A percentile compares a stretch with the other conserved stretches of the same genome.
Evolutionary conservation across 768 basidiomycete species (phyloP).

Genomic region (Termitomyces sp.): DNA sequence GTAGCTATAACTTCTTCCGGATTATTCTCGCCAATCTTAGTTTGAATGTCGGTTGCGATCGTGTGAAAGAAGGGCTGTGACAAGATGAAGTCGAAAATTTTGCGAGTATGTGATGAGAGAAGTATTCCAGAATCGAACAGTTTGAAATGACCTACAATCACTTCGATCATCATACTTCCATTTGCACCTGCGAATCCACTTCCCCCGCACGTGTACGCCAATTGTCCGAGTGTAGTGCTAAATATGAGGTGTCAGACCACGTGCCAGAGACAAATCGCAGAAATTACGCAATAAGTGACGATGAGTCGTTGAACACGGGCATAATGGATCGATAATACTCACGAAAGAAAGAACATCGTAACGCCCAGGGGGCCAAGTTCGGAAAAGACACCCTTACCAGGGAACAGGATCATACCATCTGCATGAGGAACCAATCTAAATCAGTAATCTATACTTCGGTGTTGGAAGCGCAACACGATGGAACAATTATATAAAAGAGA

Average conservation of each 20-base stretch:
- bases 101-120: not conserved
- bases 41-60: slow-evolving; percentile 70
- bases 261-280: not conserved
- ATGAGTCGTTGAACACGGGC: slow-evolving; percentile 42
- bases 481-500: not conserved
- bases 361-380: slow-evolving; percentile 86
- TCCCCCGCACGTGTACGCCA: slow-evolving; percentile 82
- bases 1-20: slow-evolving; percentile 78
- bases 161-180: slow-evolving; percentile 98
- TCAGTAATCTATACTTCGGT: not conserved
- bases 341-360: slow-evolving; percentile 92
- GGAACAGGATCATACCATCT: slow-evolving; percentile 98
- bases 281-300: not conserved
- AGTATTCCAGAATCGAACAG: not conserved
- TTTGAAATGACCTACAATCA: slow-evolving; percentile 57
- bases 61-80: slow-evolving; percentile 92
- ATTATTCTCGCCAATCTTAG: slow-evolving; percentile 66
- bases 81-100: not conserved
- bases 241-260: not conserved
- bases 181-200: slow-evolving; percentile 88
- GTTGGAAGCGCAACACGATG: not conserved
- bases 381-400: slow-evolving; percentile 72
- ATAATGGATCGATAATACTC: slow-evolving; percentile 15
- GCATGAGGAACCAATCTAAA: not conserved
- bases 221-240: slow-evolving; percentile 49